phyloP scores from a whole-genome alignment of 176 grass and related monocot species.

The Avena sativa region DNA sequence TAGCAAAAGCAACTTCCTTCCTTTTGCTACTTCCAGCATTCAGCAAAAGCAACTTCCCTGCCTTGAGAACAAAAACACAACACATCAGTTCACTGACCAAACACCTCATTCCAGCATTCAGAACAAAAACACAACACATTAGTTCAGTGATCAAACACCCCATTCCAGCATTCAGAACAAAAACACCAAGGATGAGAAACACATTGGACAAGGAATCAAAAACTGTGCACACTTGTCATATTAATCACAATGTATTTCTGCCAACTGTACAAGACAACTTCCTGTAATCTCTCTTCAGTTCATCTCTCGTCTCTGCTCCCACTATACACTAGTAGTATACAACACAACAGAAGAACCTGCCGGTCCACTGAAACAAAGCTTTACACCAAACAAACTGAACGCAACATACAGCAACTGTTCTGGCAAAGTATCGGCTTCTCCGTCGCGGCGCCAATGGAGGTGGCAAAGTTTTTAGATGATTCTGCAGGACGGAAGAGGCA shows the following conservation, averaged over 20 bases:
- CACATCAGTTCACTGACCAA: neutral
- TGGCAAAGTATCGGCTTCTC: neutral
- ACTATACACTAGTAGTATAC: conserved; percentile 5
- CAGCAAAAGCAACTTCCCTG: too few relatives aligned
- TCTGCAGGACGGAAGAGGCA: neutral
- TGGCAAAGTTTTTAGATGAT: neutral
- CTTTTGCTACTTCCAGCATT: neutral
- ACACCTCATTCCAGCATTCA: neutral
- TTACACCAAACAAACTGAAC: neutral
- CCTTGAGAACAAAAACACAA: neutral
- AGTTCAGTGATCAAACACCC: too few relatives aligned
- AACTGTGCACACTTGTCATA: neutral
- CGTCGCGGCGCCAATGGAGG: neutral
- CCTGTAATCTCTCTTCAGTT: neutral
- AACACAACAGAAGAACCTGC: neutral
- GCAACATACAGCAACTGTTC: conserved; percentile 5
- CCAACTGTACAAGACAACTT: neutral
- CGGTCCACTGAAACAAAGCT: neutral
- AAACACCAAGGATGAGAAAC: conserved; percentile 5
- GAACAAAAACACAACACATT: neutral
- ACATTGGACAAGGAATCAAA: neutral
- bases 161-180: too few relatives aligned
- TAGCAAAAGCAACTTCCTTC: neutral
- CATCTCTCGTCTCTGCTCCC: neutral
- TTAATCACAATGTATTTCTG: neutral